phyloP scores from a whole-genome alignment of 2,329 filamentous ascomycete species.

The Sporothrix brunneoviolacea region DNA sequence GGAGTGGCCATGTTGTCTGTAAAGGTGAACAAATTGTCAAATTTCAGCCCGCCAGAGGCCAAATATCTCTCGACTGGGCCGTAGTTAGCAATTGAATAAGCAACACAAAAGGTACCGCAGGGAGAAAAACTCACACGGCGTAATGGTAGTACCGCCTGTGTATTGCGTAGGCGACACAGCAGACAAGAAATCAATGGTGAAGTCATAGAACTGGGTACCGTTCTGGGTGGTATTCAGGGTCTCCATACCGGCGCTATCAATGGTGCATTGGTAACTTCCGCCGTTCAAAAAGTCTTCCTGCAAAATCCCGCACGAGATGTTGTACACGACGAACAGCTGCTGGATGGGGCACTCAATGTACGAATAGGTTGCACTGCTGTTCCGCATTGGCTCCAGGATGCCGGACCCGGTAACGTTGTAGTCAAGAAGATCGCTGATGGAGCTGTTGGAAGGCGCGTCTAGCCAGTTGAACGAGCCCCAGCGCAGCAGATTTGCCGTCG shows the following conservation, averaged over 20 bases:
- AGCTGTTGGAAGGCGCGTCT: no score
- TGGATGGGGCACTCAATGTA: slow-evolving; percentile 16
- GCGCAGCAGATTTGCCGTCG: no score
- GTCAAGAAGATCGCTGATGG: no score
- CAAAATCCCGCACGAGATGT: slow-evolving; percentile 8
- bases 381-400: not conserved
- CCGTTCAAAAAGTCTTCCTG: not conserved
- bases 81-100: no score
- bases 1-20: not conserved
- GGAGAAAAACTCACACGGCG: not conserved
- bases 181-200: not conserved
- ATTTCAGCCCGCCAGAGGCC: not conserved
- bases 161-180: no score
- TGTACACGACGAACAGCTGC: slow-evolving; percentile 12
- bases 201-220: not conserved
- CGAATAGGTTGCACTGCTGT: slow-evolving; percentile 10
- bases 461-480: no score
- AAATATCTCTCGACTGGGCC: not conserved
- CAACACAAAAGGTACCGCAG: no score
- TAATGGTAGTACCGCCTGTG: not conserved
- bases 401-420: no score
- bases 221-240: no score
- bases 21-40: not conserved
- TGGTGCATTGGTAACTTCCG: not conserved
- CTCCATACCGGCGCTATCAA: not conserved